Percentiles rank a stretch among this genome's conserved stretches.
Evolutionary conservation across 805 yeast genomes (phyloP).

Genomic region (Barnettozyma pratensis): DNA sequence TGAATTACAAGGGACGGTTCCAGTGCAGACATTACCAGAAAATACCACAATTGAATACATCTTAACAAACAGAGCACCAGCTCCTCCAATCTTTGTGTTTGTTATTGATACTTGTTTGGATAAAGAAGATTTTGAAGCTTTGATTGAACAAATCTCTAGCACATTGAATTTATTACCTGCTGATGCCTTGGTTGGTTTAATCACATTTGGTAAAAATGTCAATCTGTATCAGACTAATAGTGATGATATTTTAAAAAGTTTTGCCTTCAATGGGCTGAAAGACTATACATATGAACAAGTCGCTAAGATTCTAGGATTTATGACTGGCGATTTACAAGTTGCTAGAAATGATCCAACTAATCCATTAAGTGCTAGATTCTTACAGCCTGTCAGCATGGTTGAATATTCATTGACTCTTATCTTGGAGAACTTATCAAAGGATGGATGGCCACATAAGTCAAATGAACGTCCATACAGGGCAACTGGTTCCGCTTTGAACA

Average conservation of each 20-base stretch:
- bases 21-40: slow-evolving; percentile 12
- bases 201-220: slow-evolving; percentile 57
- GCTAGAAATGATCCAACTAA: slow-evolving; percentile 1
- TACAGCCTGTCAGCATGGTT: slow-evolving; percentile 18
- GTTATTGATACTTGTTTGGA: slow-evolving; percentile 55
- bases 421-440: slow-evolving; percentile 43
- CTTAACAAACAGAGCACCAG: slow-evolving; percentile 28
- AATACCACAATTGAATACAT: slow-evolving; percentile 48
- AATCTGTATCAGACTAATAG: slow-evolving; percentile 48
- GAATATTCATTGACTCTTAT: slow-evolving; percentile 48
- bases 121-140: slow-evolving; percentile 43
- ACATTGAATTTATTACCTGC: slow-evolving; percentile 48
- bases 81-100: slow-evolving; percentile 41
- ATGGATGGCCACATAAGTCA: slow-evolving; percentile 42
- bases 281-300: slow-evolving; percentile 44
- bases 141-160: slow-evolving; percentile 44
- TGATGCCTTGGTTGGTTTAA: slow-evolving; percentile 49
- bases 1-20: slow-evolving; percentile 24
- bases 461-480: slow-evolving; percentile 47
- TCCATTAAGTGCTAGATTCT: slow-evolving; percentile 11
- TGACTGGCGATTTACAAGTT: slow-evolving; percentile 29
- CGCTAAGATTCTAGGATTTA: slow-evolving; percentile 40
- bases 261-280: slow-evolving; percentile 53
- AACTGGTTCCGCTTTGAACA: slow-evolving; percentile 55
- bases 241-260: slow-evolving; percentile 29